phyloP scores from a whole-genome alignment of 1,284 basidiomycete genomes.

The Coniophora puteana region DNA sequence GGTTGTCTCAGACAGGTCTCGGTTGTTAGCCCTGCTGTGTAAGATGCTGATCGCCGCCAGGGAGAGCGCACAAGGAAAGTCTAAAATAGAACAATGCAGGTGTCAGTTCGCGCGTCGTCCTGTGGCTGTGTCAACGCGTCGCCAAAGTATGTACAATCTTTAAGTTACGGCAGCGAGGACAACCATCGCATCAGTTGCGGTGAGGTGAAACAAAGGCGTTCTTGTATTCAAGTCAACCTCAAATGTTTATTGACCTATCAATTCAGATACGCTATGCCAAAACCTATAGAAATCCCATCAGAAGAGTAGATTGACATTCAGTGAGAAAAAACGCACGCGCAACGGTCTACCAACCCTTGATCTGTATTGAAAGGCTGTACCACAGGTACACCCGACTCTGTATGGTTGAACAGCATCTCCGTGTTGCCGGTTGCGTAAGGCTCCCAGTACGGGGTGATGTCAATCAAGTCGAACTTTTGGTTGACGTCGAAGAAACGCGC shows the following conservation, averaged over 20 bases:
- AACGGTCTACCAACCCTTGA: conserved; percentile 9
- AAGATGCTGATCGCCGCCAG: too few relatives aligned
- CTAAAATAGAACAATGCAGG: too few relatives aligned
- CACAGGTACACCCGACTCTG: conserved; percentile 6
- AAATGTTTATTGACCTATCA: background rate
- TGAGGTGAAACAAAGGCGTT: too few relatives aligned
- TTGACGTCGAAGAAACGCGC: conserved; percentile 9
- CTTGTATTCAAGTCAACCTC: too few relatives aligned
- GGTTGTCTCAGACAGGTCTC: too few relatives aligned
- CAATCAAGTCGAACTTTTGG: conserved; percentile 4
- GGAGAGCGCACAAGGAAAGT: too few relatives aligned
- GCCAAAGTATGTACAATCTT: too few relatives aligned
- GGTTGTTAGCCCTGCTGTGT: too few relatives aligned
- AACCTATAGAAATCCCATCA: background rate
- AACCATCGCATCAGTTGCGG: too few relatives aligned
- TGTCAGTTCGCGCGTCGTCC: too few relatives aligned
- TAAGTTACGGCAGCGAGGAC: too few relatives aligned
- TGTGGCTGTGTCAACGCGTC: too few relatives aligned
- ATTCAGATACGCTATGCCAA: conserved; percentile 1
- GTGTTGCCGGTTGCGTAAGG: conserved; percentile 3
- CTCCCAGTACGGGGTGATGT: conserved; percentile 12
- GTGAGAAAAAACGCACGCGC: conserved; percentile 6
- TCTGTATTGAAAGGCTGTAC: conserved; percentile 10
- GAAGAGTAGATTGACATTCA: background rate
- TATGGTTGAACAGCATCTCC: conserved; percentile 16